Evolutionary conservation across 768 basidiomycete species (phyloP).

Genomic region (Mycena kentingensis): DNA sequence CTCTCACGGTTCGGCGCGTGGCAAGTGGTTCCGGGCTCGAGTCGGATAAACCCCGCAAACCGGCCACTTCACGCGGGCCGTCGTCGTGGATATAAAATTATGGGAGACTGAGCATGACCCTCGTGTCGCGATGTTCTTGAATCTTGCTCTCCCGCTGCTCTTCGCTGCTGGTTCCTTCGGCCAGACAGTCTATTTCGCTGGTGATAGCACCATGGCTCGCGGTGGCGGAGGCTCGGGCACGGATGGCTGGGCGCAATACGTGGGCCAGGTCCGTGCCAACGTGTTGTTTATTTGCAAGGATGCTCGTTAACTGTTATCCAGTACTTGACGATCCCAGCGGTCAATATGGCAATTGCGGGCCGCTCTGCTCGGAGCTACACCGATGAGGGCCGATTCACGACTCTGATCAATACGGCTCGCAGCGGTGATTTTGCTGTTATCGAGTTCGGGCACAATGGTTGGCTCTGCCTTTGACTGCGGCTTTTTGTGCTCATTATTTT

Average conservation of each 20-base stretch:
- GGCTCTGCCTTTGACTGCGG: no score
- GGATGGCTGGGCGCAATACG: slow-evolving; percentile 48
- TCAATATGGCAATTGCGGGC: slow-evolving; percentile 50
- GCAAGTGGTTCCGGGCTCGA: no score
- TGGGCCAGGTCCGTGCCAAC: no score
- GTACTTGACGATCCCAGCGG: slow-evolving; percentile 44
- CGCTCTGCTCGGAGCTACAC: slow-evolving; percentile 49
- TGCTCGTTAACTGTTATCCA: no score
- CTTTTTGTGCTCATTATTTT: no score
- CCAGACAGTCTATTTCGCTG: slow-evolving; percentile 45
- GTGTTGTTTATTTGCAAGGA: no score
- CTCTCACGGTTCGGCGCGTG: no score
- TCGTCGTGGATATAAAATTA: slow-evolving; percentile 5
- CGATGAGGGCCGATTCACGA: slow-evolving; percentile 48
- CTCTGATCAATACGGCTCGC: slow-evolving; percentile 41
- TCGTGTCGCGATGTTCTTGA: slow-evolving; percentile 14
- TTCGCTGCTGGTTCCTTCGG: slow-evolving; percentile 23
- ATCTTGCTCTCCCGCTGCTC: slow-evolving; percentile 12
- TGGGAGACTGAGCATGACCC: neutral
- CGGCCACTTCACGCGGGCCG: no score
- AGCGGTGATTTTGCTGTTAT: slow-evolving; percentile 46
- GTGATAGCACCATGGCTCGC: slow-evolving; percentile 48
- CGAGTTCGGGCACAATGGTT: slow-evolving; percentile 54
- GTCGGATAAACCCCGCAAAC: no score
- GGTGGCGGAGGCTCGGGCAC: slow-evolving; percentile 41